A percentile compares a stretch with the other conserved stretches of the same genome.
Evolutionary conservation across 495 filamentous ascomycete species (phyloP).

Genomic region (Hypoxylon lienhwacheense): DNA sequence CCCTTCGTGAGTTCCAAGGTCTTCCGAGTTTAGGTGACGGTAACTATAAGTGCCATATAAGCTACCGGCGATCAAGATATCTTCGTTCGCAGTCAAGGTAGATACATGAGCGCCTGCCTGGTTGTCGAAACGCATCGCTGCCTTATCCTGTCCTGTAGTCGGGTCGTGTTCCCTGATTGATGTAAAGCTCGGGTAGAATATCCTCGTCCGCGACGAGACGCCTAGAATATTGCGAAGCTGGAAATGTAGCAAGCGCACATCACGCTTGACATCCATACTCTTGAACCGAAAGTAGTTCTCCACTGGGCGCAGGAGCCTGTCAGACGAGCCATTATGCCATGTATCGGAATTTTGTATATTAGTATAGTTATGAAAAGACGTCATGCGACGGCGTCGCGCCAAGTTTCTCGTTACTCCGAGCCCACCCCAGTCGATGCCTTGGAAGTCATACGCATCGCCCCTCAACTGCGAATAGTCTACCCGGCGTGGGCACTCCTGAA

Average conservation of each 20-base stretch:
- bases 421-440: slow-evolving; percentile 75
- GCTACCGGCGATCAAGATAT: slow-evolving; percentile 74
- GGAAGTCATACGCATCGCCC: slow-evolving; percentile 67
- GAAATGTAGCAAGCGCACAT: slow-evolving; percentile 75
- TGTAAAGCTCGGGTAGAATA: slow-evolving; percentile 71
- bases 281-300: slow-evolving; percentile 70
- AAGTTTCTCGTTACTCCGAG: slow-evolving; percentile 62
- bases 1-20: slow-evolving; percentile 57
- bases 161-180: slow-evolving; percentile 61
- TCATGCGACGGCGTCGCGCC: slow-evolving; percentile 60
- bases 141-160: slow-evolving; percentile 46
- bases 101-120: slow-evolving; percentile 61
- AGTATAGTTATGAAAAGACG: slow-evolving; percentile 61
- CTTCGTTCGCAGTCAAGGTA: slow-evolving; percentile 66
- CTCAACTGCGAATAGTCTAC: slow-evolving; percentile 52
- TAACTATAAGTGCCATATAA: slow-evolving; percentile 83
- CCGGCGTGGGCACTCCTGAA: slow-evolving; percentile 16
- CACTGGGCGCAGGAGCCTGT: slow-evolving; percentile 43
- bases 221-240: slow-evolving; percentile 86
- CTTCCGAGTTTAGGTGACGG: slow-evolving; percentile 54
- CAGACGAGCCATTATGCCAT: slow-evolving; percentile 43
- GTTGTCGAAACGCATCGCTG: slow-evolving; percentile 65
- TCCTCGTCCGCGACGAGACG: slow-evolving; percentile 68
- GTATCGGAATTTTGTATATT: slow-evolving; percentile 47
- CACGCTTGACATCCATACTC: slow-evolving; percentile 66